Evolutionary conservation across 2,329 filamentous ascomycete species (phyloP).

Genomic region (Rasamsonia emersonii): DNA sequence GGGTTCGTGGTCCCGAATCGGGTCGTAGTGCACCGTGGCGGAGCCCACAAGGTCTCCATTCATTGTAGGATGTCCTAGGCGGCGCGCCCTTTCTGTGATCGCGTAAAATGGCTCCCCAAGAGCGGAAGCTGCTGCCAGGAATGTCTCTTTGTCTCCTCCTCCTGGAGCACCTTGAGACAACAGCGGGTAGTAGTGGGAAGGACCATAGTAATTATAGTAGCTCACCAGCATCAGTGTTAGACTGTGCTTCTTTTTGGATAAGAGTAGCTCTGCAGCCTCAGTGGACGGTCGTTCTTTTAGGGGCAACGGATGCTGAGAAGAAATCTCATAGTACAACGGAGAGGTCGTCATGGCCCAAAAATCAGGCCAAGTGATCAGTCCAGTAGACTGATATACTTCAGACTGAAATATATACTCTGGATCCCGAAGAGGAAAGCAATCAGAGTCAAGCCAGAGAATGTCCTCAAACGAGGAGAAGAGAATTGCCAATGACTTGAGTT

Average conservation of each 20-base stretch:
- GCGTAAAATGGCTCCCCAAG: constrained; percentile 34
- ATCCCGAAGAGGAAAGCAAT: constrained; percentile 36
- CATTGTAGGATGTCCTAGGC: constrained; percentile 22
- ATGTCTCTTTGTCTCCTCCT: constrained; percentile 46
- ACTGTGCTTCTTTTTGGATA: constrained; percentile 35
- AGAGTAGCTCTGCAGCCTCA: constrained; percentile 39
- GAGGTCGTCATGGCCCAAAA: constrained; percentile 36
- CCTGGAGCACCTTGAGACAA: constrained; percentile 40
- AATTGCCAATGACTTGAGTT: constrained; percentile 42
- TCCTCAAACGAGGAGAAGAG: constrained; percentile 43
- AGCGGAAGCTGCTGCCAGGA: constrained; percentile 36
- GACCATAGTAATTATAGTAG: constrained; percentile 44
- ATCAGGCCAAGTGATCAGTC: constrained; percentile 41
- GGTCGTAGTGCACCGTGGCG: constrained; percentile 31
- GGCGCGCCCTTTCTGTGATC: constrained; percentile 28
- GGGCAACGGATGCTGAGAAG: constrained; percentile 17
- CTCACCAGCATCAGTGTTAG: constrained; percentile 37
- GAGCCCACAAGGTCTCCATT: constrained; percentile 25
- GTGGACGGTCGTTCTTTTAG: constrained; percentile 22
- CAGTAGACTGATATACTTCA: constrained; percentile 33
- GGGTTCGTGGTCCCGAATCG: constrained; percentile 22
- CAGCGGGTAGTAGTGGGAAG: constrained; percentile 37
- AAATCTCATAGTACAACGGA: constrained; percentile 30
- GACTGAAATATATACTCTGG: constrained; percentile 34
- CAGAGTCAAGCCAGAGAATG: constrained; percentile 42